These are phyloP conservation scores for Helotiales sp. DNA, from an alignment of 2,329 filamentous ascomycete genomes.

Conservation along the genomic window DNA sequence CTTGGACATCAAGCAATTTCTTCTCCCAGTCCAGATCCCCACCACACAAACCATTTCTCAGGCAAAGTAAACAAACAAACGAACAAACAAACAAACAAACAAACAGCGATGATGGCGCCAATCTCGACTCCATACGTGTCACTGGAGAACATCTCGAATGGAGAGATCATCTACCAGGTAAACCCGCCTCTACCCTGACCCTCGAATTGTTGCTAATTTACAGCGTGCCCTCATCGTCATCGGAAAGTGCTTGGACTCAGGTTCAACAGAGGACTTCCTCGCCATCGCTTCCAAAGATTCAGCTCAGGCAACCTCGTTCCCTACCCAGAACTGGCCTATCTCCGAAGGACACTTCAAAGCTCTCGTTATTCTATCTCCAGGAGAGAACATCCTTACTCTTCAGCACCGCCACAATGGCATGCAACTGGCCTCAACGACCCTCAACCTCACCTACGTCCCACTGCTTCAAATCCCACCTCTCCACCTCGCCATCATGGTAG, in stretches of 20 bases:
- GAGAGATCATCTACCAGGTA: background rate
- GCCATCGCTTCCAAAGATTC: slow-evolving; percentile 33
- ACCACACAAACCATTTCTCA: background rate
- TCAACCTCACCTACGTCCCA: slow-evolving; percentile 57
- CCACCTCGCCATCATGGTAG: slow-evolving; percentile 71
- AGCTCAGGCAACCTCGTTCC: slow-evolving; percentile 51
- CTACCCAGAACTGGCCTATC: slow-evolving; percentile 68
- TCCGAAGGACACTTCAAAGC: slow-evolving; percentile 70
- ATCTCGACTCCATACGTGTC: background rate
- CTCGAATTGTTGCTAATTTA: too few relatives aligned
- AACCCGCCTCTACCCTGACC: too few relatives aligned
- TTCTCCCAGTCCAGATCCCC: too few relatives aligned
- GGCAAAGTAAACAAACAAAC: background rate
- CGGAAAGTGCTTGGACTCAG: slow-evolving; percentile 34
- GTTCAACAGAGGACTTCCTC: slow-evolving; percentile 33
- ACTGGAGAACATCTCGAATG: background rate
- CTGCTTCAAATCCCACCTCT: slow-evolving; percentile 64
- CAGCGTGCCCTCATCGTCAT: slow-evolving; percentile 36
- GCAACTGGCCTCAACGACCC: slow-evolving; percentile 51
- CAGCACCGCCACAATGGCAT: slow-evolving; percentile 66
- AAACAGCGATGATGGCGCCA: background rate
- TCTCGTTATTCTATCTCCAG: slow-evolving; percentile 67
- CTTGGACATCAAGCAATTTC: too few relatives aligned
- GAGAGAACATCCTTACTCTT: slow-evolving; percentile 66
- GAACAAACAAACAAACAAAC: too few relatives aligned